phyloP scores from a whole-genome alignment of 371 early-diverging fungal genomes.

The Quaeritorhiza haematococci region DNA sequence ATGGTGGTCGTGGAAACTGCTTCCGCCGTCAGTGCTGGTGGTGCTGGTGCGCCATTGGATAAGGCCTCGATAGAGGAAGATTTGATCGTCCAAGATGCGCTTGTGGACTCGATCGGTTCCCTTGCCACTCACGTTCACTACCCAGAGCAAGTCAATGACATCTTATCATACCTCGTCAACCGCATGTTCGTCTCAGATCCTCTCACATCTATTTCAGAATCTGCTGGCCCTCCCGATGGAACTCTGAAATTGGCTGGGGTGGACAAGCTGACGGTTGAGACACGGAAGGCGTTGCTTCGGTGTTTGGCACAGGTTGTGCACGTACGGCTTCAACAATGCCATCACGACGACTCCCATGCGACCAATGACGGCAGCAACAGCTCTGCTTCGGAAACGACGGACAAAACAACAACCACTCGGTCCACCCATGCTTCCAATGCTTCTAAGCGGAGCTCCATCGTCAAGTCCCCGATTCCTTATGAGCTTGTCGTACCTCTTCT shows the following conservation, averaged over 20 bases:
- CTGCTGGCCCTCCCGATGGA: slow-evolving; percentile 36
- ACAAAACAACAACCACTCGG: background rate
- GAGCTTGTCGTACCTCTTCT: slow-evolving; percentile 4
- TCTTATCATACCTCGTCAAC: slow-evolving; percentile 66
- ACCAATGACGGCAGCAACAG: background rate
- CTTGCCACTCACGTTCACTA: slow-evolving; percentile 79
- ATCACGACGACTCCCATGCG: no score
- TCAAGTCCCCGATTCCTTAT: background rate
- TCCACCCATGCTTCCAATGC: background rate
- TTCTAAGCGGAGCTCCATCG: background rate
- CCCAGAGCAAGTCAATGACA: slow-evolving; percentile 75
- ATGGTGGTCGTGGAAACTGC: no score
- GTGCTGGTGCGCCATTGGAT: background rate
- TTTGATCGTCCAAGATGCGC: slow-evolving; percentile 43
- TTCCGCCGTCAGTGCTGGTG: background rate
- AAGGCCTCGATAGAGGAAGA: slow-evolving; percentile 13
- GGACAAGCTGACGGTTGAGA: background rate
- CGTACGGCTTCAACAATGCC: background rate
- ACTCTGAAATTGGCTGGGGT: slow-evolving; percentile 9
- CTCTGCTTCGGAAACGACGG: background rate
- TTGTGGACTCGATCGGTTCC: slow-evolving; percentile 59
- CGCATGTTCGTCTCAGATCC: slow-evolving; percentile 30
- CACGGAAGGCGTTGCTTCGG: background rate
- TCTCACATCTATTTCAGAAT: slow-evolving; percentile 18
- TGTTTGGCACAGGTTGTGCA: slow-evolving; percentile 1